These are phyloP conservation scores for Eruca vesicaria DNA, from an alignment of 441 rosid species.

Conservation along the genomic window DNA sequence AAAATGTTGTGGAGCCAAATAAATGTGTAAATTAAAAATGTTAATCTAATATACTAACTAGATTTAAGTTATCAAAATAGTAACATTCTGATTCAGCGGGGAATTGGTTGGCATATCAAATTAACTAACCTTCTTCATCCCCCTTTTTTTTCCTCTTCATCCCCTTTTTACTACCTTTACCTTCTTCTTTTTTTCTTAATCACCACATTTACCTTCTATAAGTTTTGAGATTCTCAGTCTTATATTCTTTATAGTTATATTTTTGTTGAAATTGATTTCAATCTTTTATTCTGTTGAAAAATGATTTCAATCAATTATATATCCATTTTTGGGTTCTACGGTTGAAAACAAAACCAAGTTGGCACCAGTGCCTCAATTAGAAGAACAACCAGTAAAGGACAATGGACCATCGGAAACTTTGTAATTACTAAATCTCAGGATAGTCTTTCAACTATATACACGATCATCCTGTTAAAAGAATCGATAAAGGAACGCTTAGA, in stretches of 20 bases:
- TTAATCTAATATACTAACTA: not conserved
- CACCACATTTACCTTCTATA: not conserved
- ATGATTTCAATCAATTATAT: conserved; percentile 16
- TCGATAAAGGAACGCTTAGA: not conserved
- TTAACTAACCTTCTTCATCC: not conserved
- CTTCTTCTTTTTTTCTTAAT: not conserved
- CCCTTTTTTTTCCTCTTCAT: not conserved
- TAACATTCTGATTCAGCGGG: not conserved
- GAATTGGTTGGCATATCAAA: conserved; percentile 4
- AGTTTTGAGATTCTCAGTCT: conserved; percentile 7
- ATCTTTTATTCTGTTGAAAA: conserved; percentile 2
- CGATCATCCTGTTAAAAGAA: conserved; percentile 6
- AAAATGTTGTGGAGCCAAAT: conserved; percentile 24
- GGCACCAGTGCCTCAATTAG: conserved; percentile 5
- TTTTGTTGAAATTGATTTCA: too few relatives aligned
- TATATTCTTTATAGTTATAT: not conserved
- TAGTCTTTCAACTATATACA: conserved; percentile 5
- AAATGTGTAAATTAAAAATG: not conserved
- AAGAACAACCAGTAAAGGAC: conserved; percentile 12
- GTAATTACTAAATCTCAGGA: not conserved
- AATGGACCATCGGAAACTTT: conserved; percentile 5
- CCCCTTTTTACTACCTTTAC: not conserved
- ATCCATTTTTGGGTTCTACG: conserved; percentile 13
- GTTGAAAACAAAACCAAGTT: conserved; percentile 22
- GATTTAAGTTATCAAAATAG: not conserved